Base-by-base conservation (phyloP, 2,329 filamentous ascomycete species). In the Nannizziopsis arthrosporioides region DNA sequence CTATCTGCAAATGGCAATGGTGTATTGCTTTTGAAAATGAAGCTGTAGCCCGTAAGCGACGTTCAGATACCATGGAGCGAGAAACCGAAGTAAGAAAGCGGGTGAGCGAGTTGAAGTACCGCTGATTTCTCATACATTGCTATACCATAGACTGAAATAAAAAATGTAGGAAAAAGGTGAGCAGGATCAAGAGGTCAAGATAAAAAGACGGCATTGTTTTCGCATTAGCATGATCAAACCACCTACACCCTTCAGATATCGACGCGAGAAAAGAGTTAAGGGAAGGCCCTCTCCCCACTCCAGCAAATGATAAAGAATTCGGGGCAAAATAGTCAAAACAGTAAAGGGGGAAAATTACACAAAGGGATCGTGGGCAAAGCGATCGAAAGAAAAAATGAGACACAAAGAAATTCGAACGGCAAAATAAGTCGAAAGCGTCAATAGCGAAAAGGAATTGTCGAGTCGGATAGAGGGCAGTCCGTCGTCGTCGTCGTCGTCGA, bases 201-300 rank as follows among this genome's bases (percentile, higher is more conserved):
- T 22, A 47, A 53, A 56, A 50, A 48, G 43, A 46, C 49, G 50
- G 52, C 44, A 30, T 41, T 47, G 36, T 31, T 41, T 47, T 47
- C 44, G 44, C 36, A 57, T 54, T 47, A 58, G 54, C 54, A 56
- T 44, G 54, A 32, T 40, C 48, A 59, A 56, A 58, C 57, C 57
- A 56, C 39, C 40, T 30, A 43, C 40, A 43, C 22, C 40, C 19
- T 40, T 48, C 46, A 43, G 32, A 37, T 48, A 48, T 39, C 39
- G 39, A 48, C 37, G 46, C 46, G 39, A 44, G 40, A 32, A 19
- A 35, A 42, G 39, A 37, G 27, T 47, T 15, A 45, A 44, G 41
- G 18, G 36, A 34, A 44, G 34, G 15, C 27, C 36, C 22, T 39
- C 35, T 35, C 37, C 37, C 44, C 19, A 18, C 22, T n/a, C 37